Conservation (phyloP, 2,329 filamentous ascomycete species). For the Diaporthe ilicicola region DNA sequence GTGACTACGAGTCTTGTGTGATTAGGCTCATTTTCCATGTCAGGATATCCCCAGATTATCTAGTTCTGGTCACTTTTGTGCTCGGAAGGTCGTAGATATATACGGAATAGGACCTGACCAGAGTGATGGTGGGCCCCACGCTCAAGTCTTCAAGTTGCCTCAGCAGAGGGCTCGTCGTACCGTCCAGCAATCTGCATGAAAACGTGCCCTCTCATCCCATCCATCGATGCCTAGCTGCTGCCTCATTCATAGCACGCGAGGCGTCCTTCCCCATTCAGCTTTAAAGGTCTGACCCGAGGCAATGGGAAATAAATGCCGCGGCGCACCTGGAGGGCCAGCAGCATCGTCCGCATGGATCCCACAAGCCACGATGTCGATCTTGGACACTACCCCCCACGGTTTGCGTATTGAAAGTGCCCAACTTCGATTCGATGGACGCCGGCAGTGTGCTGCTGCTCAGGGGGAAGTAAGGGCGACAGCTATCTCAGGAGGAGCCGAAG, state of each 20-base stretch:
- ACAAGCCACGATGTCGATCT: background rate
- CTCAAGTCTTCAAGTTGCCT: background rate
- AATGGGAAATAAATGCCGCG: background rate
- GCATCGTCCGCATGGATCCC: background rate
- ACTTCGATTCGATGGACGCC: background rate
- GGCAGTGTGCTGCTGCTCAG: no score
- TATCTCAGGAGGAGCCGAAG: background rate
- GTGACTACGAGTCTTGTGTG: background rate
- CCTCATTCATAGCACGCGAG: background rate
- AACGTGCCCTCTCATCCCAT: background rate
- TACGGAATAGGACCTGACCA: background rate
- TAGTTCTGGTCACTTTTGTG: background rate
- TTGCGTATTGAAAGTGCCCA: background rate
- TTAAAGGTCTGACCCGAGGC: background rate
- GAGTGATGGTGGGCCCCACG: background rate
- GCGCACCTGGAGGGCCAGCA: background rate
- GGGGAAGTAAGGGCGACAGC: background rate
- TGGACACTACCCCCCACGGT: conserved; percentile 18
- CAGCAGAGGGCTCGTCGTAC: background rate
- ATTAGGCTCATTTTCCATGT: no score
- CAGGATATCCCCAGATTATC: background rate
- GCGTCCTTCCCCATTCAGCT: conserved; percentile 5
- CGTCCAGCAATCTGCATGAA: background rate
- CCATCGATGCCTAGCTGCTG: background rate
- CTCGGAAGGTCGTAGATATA: no score